Conservation (phyloP, 2,329 filamentous ascomycete species). For the Zymoseptoria tritici region DNA sequence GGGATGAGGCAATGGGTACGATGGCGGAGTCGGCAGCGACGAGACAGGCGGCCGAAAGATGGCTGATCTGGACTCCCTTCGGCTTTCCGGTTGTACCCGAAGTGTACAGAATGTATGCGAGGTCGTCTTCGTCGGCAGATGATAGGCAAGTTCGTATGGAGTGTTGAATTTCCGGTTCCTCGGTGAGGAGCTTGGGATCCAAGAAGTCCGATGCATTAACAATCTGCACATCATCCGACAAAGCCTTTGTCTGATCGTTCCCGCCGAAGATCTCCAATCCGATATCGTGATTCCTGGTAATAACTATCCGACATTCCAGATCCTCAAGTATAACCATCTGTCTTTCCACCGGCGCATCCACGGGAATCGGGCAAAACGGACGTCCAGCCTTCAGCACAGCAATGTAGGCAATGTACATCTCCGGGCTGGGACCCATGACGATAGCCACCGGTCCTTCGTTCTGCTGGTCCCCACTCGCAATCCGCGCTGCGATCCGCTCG, state of each 20-base stretch:
- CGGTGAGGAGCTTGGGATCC: neutral
- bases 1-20: neutral
- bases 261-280: neutral
- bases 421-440: slow-evolving; percentile 7
- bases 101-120: slow-evolving; percentile 20
- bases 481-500: neutral
- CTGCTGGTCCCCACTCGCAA: neutral
- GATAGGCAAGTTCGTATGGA: neutral
- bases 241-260: neutral
- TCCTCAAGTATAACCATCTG: slow-evolving; percentile 11
- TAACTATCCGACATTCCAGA: neutral
- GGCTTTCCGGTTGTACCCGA: slow-evolving; percentile 21
- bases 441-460: slow-evolving; percentile 8
- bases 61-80: slow-evolving; percentile 15
- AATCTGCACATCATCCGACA: neutral
- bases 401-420: slow-evolving; percentile 12
- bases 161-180: neutral
- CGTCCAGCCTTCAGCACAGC: slow-evolving; percentile 11
- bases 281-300: neutral
- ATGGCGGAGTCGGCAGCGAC: slow-evolving; percentile 6
- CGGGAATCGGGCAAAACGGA: slow-evolving; percentile 11
- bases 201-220: neutral
- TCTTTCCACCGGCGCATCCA: slow-evolving; percentile 9
- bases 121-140: slow-evolving; percentile 17
- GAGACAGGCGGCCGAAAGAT: slow-evolving; percentile 9